Conservation (phyloP, 2,329 filamentous ascomycete species). For the Sclerotinia sclerotiorum region DNA sequence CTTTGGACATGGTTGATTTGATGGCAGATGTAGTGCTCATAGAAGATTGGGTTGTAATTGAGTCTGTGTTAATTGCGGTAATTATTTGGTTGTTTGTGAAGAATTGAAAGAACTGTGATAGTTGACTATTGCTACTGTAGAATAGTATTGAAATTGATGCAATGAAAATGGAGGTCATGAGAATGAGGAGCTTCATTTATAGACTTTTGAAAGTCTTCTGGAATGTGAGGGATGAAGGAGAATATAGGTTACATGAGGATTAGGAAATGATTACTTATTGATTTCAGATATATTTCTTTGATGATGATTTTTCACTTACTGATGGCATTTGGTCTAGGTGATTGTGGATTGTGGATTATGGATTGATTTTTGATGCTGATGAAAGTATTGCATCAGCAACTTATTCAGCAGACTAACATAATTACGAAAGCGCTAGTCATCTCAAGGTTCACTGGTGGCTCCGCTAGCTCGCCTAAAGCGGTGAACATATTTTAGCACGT, state of each 20-base stretch:
- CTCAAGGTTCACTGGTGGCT: no score
- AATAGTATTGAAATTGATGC: conserved; percentile 36
- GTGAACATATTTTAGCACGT: neutral
- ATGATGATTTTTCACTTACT: conserved; percentile 10
- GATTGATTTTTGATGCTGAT: conserved; percentile 19
- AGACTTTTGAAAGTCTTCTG: conserved; percentile 26
- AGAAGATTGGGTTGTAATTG: conserved; percentile 18
- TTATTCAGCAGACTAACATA: conserved; percentile 12
- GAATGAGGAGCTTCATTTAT: conserved; percentile 41
- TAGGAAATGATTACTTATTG: conserved; percentile 21
- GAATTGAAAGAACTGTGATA: conserved; percentile 32
- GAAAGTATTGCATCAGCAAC: conserved; percentile 4
- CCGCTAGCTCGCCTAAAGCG: neutral
- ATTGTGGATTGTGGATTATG: neutral
- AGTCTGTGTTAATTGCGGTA: conserved; percentile 15
- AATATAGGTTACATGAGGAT: conserved; percentile 24
- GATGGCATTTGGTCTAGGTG: neutral
- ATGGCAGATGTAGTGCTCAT: conserved; percentile 39
- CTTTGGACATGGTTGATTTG: conserved; percentile 57
- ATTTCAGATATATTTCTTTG: conserved; percentile 19
- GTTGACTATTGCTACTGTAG: conserved; percentile 33
- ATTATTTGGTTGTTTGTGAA: conserved; percentile 26
- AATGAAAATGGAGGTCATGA: conserved; percentile 39
- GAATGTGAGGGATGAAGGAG: conserved; percentile 32
- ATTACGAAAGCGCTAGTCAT: neutral